These are phyloP conservation scores for Ophiostoma quercus DNA, from an alignment of 2,329 filamentous ascomycete genomes.

Conservation along the genomic window DNA sequence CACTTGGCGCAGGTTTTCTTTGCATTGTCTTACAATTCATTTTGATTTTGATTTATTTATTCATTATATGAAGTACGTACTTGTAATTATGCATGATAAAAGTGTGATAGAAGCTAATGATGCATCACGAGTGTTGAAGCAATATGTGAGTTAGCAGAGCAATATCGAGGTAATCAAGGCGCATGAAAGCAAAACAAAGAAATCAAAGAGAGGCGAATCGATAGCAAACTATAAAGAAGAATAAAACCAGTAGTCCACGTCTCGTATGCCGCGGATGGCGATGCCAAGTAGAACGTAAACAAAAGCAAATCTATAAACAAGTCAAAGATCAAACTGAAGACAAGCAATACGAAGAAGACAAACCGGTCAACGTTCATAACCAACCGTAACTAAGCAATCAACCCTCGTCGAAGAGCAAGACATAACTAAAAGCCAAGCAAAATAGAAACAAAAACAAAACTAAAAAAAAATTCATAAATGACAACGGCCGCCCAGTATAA, in stretches of 20 bases:
- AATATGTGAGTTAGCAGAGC: too few species aligned
- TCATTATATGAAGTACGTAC: neutral
- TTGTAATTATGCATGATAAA: neutral
- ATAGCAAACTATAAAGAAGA: neutral
- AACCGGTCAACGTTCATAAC: neutral
- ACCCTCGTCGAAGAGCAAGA: too few species aligned
- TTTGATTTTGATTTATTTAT: neutral
- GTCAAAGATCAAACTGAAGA: neutral
- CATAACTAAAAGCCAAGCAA: neutral
- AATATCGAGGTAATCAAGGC: too few species aligned
- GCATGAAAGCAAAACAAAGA: neutral
- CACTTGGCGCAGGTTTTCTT: neutral
- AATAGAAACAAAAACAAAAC: neutral
- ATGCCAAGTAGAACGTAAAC: neutral
- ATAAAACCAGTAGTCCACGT: neutral
- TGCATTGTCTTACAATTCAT: too few species aligned
- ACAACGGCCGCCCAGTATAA: neutral
- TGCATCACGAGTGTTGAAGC: too few species aligned
- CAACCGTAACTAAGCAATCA: too few species aligned
- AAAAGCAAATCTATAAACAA: neutral
- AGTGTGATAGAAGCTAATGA: neutral
- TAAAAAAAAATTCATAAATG: too few species aligned
- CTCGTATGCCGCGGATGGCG: neutral
- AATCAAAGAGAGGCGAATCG: neutral
- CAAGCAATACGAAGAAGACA: neutral